Conservation (phyloP, 345 rosid genomes). For the Acer negundo region DNA sequence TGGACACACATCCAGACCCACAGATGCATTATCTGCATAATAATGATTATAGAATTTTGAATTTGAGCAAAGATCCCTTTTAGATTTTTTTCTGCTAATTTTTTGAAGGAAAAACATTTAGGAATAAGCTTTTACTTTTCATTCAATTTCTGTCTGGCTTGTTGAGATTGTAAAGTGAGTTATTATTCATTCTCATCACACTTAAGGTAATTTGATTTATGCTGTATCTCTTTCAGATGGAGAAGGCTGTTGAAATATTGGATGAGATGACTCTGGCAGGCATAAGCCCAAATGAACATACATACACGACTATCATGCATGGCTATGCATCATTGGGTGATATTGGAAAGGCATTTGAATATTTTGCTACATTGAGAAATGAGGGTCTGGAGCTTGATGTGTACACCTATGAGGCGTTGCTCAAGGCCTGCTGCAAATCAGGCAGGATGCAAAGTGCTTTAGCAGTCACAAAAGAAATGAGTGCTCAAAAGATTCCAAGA, state of each 20-base stretch:
- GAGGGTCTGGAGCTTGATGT: constrained; percentile 88
- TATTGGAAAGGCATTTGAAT: constrained; percentile 91
- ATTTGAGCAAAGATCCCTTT: neutral
- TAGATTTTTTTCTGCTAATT: too few species aligned
- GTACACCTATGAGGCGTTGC: constrained; percentile 83
- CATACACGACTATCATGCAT: constrained; percentile 95
- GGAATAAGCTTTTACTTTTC: neutral
- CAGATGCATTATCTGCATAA: neutral
- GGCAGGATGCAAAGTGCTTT: constrained; percentile 99
- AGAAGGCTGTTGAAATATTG: constrained; percentile 81
- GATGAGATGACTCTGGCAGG: constrained; percentile 89
- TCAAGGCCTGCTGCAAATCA: constrained; percentile 97
- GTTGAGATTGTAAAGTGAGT: constrained; percentile 2
- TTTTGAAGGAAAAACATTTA: neutral
- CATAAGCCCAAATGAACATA: constrained; percentile 77
- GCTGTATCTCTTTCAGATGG: constrained; percentile 57
- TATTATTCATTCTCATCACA: neutral
- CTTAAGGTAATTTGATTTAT: neutral
- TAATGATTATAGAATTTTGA: neutral
- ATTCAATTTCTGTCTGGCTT: neutral
- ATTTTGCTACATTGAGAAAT: constrained; percentile 72
- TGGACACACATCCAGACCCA: neutral
- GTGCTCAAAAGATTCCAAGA: constrained; percentile 70
- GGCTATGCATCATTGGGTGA: constrained; percentile 95
- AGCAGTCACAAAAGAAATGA: constrained; percentile 95